A percentile compares a stretch with the other conserved stretches of the same genome.
phyloP scores from a whole-genome alignment of 2,329 filamentous ascomycete genomes.

The Zymoseptoria brevis region DNA sequence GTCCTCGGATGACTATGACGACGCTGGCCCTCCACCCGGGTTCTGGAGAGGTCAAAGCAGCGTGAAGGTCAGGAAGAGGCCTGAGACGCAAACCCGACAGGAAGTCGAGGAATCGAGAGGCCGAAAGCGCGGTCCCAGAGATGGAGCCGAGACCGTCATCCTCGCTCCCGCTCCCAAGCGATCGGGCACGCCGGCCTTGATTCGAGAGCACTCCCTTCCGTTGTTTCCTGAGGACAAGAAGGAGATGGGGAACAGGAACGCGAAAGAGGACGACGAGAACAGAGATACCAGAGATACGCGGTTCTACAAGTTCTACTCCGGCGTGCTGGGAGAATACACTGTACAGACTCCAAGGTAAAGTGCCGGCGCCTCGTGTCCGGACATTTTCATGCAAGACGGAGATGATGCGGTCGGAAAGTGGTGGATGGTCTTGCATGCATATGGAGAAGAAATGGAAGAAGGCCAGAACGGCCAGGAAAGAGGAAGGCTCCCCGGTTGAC shows the following conservation, averaged over 20 bases:
- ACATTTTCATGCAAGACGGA: no score
- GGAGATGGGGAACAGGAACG: slow-evolving; percentile 5
- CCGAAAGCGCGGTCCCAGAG: slow-evolving; percentile 1
- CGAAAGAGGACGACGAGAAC: slow-evolving; percentile 2
- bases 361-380: background rate
- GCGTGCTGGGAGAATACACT: slow-evolving; percentile 13
- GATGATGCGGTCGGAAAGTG: no score
- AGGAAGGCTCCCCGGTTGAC: background rate
- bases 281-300: slow-evolving; percentile 16
- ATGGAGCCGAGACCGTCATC: background rate
- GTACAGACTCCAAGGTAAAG: background rate
- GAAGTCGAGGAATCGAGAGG: background rate
- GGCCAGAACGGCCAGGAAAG: background rate
- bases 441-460: background rate
- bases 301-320: slow-evolving; percentile 23
- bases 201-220: slow-evolving; percentile 1
- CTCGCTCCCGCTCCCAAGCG: slow-evolving; percentile 3
- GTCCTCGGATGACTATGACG: background rate
- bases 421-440: no score
- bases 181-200: slow-evolving; percentile 2
- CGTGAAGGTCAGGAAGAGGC: background rate
- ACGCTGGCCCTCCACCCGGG: background rate
- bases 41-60: background rate
- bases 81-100: background rate
- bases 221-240: background rate